phyloP scores from a whole-genome alignment of 306 rosid species.

The Gleditsia sinensis region DNA sequence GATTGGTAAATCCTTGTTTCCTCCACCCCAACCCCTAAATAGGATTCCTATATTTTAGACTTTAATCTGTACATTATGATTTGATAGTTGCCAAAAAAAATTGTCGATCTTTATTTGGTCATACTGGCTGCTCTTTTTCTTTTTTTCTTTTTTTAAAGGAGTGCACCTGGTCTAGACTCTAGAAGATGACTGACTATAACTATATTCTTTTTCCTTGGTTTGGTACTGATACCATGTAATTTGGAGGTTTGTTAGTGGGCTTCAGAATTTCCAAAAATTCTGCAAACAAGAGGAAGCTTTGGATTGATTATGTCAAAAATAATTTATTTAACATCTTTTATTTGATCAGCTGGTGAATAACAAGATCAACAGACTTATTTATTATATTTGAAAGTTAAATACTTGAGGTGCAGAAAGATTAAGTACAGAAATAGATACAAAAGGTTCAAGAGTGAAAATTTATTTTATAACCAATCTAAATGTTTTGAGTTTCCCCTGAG shows the following conservation, averaged over 20 bases:
- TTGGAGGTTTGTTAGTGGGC: neutral
- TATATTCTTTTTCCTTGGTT: neutral
- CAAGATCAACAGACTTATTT: neutral
- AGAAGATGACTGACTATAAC: no score
- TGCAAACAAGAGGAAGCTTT: neutral
- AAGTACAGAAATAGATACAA: neutral
- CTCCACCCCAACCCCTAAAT: neutral
- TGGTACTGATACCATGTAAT: neutral
- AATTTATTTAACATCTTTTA: neutral
- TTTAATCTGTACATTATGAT: neutral
- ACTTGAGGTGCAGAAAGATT: neutral
- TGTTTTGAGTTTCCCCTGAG: neutral
- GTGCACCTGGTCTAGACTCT: neutral
- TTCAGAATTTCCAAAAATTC: neutral
- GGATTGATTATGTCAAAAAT: neutral
- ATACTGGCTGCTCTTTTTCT: neutral
- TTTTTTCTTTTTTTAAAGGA: neutral
- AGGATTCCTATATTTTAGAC: neutral
- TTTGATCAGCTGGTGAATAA: neutral
- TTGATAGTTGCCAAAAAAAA: neutral
- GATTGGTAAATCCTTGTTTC: conserved; percentile 54
- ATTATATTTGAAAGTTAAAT: neutral
- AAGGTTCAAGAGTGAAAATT: neutral
- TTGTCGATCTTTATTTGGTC: neutral
- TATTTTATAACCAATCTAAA: neutral